These are phyloP conservation scores for Sergeia podlipaevii DNA, from an alignment of 208 protist genomes.

Conservation along the genomic window DNA sequence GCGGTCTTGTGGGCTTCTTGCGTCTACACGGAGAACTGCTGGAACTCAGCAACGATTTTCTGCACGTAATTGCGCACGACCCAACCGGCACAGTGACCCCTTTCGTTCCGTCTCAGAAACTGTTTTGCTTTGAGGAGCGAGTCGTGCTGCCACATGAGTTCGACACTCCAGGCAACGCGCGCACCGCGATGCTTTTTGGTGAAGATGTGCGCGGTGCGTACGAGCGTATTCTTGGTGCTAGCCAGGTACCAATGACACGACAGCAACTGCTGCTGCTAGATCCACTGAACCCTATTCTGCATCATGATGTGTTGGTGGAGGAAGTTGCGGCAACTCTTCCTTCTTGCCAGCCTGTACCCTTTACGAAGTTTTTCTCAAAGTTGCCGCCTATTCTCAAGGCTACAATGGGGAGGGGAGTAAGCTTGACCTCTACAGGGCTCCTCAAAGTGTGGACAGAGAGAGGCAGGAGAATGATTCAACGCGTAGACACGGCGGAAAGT, in stretches of 20 bases:
- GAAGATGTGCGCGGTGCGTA: slow-evolving; percentile 44
- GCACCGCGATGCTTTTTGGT: slow-evolving; percentile 41
- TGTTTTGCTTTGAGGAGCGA: slow-evolving; percentile 63
- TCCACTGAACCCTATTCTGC: slow-evolving; percentile 72
- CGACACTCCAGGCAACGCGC: slow-evolving; percentile 43
- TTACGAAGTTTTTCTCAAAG: slow-evolving; percentile 17
- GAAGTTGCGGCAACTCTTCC: slow-evolving; percentile 69
- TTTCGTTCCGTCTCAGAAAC: slow-evolving; percentile 51
- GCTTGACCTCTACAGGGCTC: slow-evolving; percentile 35
- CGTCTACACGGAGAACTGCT: slow-evolving; percentile 83
- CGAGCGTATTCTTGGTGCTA: slow-evolving; percentile 31
- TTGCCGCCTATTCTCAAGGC: slow-evolving; percentile 74
- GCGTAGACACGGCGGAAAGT: slow-evolving; percentile 19
- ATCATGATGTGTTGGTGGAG: slow-evolving; percentile 59
- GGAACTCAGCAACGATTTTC: slow-evolving; percentile 64
- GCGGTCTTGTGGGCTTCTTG: slow-evolving; percentile 74
- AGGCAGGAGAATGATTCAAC: slow-evolving; percentile 44
- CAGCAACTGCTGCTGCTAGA: slow-evolving; percentile 74
- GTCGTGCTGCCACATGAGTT: slow-evolving; percentile 61
- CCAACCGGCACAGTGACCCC: slow-evolving; percentile 54
- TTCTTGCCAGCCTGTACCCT: slow-evolving; percentile 24
- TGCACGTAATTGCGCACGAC: slow-evolving; percentile 81
- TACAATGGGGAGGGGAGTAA: slow-evolving; percentile 33
- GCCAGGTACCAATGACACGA: slow-evolving; percentile 56
- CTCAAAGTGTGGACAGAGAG: slow-evolving; percentile 29